phyloP scores from a whole-genome alignment of 495 filamentous ascomycete genomes.

The Penicillium lagena region DNA sequence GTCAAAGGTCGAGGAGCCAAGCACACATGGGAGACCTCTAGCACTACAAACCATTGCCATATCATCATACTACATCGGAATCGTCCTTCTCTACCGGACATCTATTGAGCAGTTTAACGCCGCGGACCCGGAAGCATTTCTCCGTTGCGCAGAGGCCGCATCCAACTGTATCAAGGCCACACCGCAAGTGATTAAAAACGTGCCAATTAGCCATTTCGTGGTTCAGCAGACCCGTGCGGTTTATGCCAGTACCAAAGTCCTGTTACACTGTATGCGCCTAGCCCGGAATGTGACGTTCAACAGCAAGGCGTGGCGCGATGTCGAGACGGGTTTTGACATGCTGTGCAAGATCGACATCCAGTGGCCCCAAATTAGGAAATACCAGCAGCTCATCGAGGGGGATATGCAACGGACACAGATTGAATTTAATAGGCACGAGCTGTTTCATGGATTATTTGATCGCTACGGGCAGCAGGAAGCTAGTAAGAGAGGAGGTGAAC shows the following conservation, averaged over 20 bases:
- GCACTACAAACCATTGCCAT: conserved; percentile 6
- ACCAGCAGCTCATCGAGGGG: conserved; percentile 2
- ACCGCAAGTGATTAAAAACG: conserved; percentile 2
- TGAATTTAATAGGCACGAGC: background rate
- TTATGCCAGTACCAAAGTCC: conserved; percentile 3
- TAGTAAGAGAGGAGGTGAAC: too few relatives aligned
- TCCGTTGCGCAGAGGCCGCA: conserved; percentile 8
- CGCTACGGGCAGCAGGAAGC: background rate
- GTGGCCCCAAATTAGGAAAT: conserved; percentile 10
- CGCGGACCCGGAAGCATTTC: conserved; percentile 2
- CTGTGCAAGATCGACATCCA: conserved; percentile 6
- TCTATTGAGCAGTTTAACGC: conserved; percentile 4
- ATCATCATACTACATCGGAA: conserved; percentile 7
- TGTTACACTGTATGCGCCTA: conserved; percentile 8
- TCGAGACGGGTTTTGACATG: conserved; percentile 7
- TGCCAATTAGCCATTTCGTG: conserved; percentile 6
- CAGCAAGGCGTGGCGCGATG: conserved; percentile 4
- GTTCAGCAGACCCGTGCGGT: conserved; percentile 7
- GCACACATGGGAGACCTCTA: background rate
- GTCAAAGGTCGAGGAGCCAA: background rate
- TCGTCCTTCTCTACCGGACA: conserved; percentile 5
- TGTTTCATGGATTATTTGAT: conserved; percentile 1
- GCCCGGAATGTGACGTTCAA: conserved; percentile 5
- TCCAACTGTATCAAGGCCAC: conserved; percentile 7
- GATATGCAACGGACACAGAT: conserved; percentile 4